Percentiles rank a stretch among this genome's conserved stretches.
These are phyloP conservation scores for Pseudocercospora fuligena DNA, from an alignment of 2,329 filamentous ascomycete genomes.

Conservation along the genomic window DNA sequence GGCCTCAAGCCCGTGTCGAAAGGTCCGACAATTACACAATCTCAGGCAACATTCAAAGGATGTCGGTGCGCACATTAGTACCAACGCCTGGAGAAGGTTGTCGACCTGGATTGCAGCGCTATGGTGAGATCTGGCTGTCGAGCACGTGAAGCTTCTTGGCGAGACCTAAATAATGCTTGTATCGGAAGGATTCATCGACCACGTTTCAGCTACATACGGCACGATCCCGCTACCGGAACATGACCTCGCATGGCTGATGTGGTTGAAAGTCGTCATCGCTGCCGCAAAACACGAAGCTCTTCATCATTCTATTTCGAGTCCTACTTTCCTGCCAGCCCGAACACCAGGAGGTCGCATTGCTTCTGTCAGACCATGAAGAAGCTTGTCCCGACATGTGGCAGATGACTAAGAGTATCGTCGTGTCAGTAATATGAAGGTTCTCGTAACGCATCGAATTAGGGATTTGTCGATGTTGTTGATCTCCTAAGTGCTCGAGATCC, in stretches of 20 bases:
- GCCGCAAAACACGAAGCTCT: no score
- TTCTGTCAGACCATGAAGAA: not conserved
- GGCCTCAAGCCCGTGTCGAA: not conserved
- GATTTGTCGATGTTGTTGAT: not conserved
- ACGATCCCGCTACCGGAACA: not conserved
- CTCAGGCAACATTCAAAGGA: no score
- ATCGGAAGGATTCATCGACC: slow-evolving; percentile 1
- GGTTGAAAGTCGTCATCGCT: not conserved
- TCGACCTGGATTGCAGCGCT: not conserved
- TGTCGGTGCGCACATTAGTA: no score
- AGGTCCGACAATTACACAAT: no score
- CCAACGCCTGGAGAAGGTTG: not conserved
- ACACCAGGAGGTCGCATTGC: not conserved
- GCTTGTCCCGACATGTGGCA: not conserved
- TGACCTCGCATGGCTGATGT: not conserved
- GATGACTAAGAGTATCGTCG: not conserved
- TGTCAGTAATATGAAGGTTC: not conserved
- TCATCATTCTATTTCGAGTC: no score
- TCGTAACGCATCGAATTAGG: not conserved
- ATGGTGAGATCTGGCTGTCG: not conserved
- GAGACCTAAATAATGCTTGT: not conserved
- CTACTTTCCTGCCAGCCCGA: not conserved
- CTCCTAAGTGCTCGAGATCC: not conserved
- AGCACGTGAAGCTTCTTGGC: not conserved
- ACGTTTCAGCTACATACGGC: not conserved